Evolutionary conservation across 2,329 filamentous ascomycete species (phyloP).

Genomic region (Colletotrichum gloeosporioides): DNA sequence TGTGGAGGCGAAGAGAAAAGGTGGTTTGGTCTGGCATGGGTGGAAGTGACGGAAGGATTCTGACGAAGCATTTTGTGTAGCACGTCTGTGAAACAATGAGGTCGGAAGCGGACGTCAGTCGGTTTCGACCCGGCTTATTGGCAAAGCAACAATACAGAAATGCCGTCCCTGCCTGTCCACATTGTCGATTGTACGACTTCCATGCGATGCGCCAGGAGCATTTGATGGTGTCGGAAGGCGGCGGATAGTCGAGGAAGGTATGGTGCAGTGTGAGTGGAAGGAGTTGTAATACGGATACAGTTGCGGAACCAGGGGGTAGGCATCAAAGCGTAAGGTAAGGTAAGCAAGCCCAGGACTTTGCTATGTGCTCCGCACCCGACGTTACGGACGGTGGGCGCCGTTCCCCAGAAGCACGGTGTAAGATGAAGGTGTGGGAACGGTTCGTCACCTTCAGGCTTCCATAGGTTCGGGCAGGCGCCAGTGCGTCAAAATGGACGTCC

Average conservation of each 20-base stretch:
- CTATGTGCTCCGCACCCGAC: not conserved
- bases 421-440: not conserved
- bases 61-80: conserved; percentile 2
- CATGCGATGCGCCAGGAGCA: not conserved
- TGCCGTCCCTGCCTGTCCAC: not conserved
- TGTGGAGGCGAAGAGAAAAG: conserved; percentile 1
- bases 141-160: not conserved
- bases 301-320: not conserved
- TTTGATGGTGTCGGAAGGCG: not conserved
- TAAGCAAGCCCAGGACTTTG: not conserved
- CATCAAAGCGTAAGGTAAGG: not conserved
- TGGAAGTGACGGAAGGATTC: conserved; percentile 10
- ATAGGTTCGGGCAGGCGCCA: not conserved
- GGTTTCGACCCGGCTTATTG: not conserved
- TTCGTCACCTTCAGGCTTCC: not conserved
- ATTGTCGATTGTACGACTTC: not conserved
- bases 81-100: not conserved
- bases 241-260: not conserved
- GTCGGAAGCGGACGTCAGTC: not conserved
- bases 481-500: not conserved
- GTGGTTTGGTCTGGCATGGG: not conserved
- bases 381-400: not conserved
- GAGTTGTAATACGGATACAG: not conserved
- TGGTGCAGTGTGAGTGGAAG: not conserved
- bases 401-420: not conserved